These are phyloP conservation scores for Fusarium pseudoanthophilum DNA, from an alignment of 2,329 filamentous ascomycete genomes.

Conservation along the genomic window DNA sequence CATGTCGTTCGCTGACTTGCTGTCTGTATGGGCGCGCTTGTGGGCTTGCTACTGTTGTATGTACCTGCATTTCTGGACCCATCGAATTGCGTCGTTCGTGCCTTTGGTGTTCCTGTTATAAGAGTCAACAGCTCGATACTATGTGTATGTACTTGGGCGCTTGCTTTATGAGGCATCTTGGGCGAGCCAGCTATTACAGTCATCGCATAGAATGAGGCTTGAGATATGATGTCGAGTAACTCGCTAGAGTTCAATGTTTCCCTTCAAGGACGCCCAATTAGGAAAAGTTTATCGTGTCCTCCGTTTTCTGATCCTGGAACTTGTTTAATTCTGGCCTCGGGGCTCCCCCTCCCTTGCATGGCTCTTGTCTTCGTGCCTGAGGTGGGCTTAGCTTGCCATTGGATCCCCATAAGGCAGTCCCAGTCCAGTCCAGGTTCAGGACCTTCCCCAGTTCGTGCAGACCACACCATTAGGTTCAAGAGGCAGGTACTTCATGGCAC, in stretches of 20 bases:
- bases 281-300: conserved; percentile 24
- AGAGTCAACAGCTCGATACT: background rate
- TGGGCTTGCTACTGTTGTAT: conserved; percentile 10
- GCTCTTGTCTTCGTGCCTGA: conserved; percentile 25
- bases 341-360: conserved; percentile 28
- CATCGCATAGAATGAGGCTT: conserved; percentile 25
- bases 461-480: conserved; percentile 7
- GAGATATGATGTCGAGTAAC: conserved; percentile 4
- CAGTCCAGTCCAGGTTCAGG: background rate
- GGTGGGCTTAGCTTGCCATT: conserved; percentile 21
- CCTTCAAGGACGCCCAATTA: conserved; percentile 12
- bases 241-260: conserved; percentile 16
- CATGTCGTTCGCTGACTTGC: conserved; percentile 16
- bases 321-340: conserved; percentile 11
- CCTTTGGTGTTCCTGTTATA: conserved; percentile 8
- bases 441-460: conserved; percentile 30
- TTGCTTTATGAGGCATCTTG: conserved; percentile 9
- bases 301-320: conserved; percentile 12
- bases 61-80: conserved; percentile 36
- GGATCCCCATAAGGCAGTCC: conserved; percentile 18
- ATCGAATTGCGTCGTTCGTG: conserved; percentile 15
- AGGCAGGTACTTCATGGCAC: conserved; percentile 21
- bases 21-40: conserved; percentile 9
- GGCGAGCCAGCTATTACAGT: background rate
- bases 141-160: background rate